These are phyloP conservation scores for Podospora tetraspora DNA, from an alignment of 495 filamentous ascomycete genomes.

Conservation along the genomic window DNA sequence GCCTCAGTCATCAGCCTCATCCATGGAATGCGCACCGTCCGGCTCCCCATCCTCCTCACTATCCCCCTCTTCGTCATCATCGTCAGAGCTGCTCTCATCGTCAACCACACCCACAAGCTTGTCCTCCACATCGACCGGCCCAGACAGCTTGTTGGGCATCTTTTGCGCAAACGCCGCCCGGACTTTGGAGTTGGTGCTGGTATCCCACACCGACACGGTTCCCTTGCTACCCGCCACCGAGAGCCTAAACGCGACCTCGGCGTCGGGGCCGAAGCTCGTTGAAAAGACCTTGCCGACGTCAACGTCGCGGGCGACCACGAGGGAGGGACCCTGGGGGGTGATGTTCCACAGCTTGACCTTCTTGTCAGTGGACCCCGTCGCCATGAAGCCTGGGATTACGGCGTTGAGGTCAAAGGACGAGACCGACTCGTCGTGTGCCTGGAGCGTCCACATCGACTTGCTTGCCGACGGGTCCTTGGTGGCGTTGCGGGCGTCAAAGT, in stretches of 20 bases:
- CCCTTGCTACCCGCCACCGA: slow-evolving; percentile 95
- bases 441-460: slow-evolving; percentile 87
- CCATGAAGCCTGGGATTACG: slow-evolving; percentile 84
- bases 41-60: slow-evolving; percentile 53
- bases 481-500: slow-evolving; percentile 69
- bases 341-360: slow-evolving; percentile 97
- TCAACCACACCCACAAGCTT: slow-evolving; percentile 66
- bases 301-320: slow-evolving; percentile 87
- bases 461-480: slow-evolving; percentile 62
- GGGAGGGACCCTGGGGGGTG: slow-evolving; percentile 65
- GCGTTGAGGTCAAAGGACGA: slow-evolving; percentile 93
- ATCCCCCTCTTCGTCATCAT: slow-evolving; percentile 49
- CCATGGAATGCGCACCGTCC: slow-evolving; percentile 85
- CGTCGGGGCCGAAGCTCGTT: slow-evolving; percentile 79
- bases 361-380: slow-evolving; percentile 87
- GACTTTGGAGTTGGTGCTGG: slow-evolving; percentile 88
- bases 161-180: slow-evolving; percentile 75
- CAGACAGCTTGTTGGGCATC: slow-evolving; percentile 40
- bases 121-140: slow-evolving; percentile 65
- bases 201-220: slow-evolving; percentile 91
- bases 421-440: slow-evolving; percentile 91
- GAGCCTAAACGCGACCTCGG: slow-evolving; percentile 82
- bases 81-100: slow-evolving; percentile 52
- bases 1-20: slow-evolving; percentile 64
- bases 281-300: slow-evolving; percentile 95